These are phyloP conservation scores for Heliosperma pusillum DNA, from an alignment of 148 eudicot species.

Conservation along the genomic window DNA sequence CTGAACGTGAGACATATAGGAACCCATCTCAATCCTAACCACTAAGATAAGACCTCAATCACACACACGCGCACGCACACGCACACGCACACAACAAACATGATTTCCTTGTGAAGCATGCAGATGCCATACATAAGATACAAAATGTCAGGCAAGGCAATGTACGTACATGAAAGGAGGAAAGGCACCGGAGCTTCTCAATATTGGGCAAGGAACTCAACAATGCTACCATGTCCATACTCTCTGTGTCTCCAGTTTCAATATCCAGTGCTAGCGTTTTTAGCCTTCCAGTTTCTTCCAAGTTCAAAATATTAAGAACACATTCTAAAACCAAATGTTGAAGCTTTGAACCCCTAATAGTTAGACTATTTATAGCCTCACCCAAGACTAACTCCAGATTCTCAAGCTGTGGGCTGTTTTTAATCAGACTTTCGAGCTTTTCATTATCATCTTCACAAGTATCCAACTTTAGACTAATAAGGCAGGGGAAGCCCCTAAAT, in stretches of 20 bases:
- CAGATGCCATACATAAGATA: not conserved
- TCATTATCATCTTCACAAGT: not conserved
- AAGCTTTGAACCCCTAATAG: constrained; percentile 9
- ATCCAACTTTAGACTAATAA: constrained; percentile 5
- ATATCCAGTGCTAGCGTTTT: not conserved
- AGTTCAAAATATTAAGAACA: not conserved
- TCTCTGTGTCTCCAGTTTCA: not conserved
- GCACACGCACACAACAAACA: not conserved
- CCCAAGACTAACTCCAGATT: not conserved
- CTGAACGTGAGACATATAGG: not conserved
- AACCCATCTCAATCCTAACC: not conserved
- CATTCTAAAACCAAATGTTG: constrained; percentile 3
- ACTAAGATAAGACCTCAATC: not conserved
- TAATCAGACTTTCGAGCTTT: constrained; percentile 10
- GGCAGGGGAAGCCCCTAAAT: constrained; percentile 19
- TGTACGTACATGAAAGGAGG: constrained; percentile 4
- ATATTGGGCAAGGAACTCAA: constrained; percentile 6
- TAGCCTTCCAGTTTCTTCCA: constrained; percentile 12
- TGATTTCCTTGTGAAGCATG: not conserved
- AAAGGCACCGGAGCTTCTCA: constrained; percentile 5
- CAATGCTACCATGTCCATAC: not conserved
- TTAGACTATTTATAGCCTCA: not conserved
- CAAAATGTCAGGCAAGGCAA: not conserved
- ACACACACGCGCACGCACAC: not conserved
- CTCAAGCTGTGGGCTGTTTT: constrained; percentile 13